phyloP scores from a whole-genome alignment of 768 basidiomycete genomes.

The Naganishia antarctica region DNA sequence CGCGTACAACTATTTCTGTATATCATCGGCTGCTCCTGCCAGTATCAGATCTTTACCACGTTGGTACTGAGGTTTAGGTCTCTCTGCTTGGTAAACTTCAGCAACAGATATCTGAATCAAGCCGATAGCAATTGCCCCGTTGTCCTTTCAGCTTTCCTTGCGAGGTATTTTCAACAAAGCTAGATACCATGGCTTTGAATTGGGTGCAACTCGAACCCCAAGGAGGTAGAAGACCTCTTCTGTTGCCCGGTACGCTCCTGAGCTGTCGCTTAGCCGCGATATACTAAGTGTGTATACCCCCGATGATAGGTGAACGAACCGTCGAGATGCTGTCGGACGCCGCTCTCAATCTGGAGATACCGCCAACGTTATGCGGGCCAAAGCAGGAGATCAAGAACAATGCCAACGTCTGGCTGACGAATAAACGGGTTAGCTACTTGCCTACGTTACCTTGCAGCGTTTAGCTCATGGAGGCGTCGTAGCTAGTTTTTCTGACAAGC shows the following conservation, averaged over 20 bases:
- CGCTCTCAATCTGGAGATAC: background rate
- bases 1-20: too few species aligned
- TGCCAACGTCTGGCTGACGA: constrained; percentile 10
- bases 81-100: too few species aligned
- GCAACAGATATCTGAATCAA: too few species aligned
- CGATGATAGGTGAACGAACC: background rate
- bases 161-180: too few species aligned
- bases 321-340: background rate
- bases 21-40: too few species aligned
- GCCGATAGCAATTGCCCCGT: too few species aligned
- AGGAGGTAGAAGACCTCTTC: background rate
- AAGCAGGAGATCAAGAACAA: background rate
- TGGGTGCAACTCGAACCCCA: constrained; percentile 6
- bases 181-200: constrained; percentile 1
- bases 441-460: too few species aligned
- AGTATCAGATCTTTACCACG: too few species aligned
- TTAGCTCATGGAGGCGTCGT: too few species aligned
- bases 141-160: too few species aligned
- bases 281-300: background rate
- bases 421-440: constrained; percentile 11
- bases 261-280: background rate
- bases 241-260: constrained; percentile 1
- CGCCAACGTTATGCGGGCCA: constrained; percentile 4
- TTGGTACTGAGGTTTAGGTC: too few species aligned
- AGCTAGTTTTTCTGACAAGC: background rate